Conservation (phyloP, 108 stramenopile species). For the Cyclostephanos invisitatus region DNA sequence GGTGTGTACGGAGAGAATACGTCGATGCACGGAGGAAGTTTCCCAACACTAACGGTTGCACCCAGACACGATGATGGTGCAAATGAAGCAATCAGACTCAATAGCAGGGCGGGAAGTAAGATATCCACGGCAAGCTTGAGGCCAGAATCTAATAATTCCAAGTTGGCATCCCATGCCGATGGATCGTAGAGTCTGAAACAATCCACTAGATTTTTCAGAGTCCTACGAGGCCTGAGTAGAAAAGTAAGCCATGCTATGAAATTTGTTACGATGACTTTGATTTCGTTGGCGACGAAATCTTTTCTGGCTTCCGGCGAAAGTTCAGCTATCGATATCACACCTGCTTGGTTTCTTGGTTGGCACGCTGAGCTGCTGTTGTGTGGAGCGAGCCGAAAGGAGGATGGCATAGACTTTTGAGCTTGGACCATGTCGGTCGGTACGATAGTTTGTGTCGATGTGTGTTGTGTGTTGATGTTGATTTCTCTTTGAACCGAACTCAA, state of each 20-base stretch:
- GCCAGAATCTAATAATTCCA: slow-evolving; percentile 16
- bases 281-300: background rate
- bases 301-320: background rate
- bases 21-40: background rate
- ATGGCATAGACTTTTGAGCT: too few relatives aligned
- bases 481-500: too few relatives aligned
- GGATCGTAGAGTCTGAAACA: slow-evolving; percentile 31
- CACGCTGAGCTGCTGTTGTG: too few relatives aligned
- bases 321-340: too few relatives aligned
- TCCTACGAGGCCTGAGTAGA: slow-evolving; percentile 12
- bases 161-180: slow-evolving; percentile 12
- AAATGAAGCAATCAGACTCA: slow-evolving; percentile 22
- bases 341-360: too few relatives aligned
- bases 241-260: slow-evolving; percentile 14
- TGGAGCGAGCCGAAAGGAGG: too few relatives aligned
- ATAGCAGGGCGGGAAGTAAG: slow-evolving; percentile 19
- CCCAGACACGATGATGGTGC: slow-evolving; percentile 11
- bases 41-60: background rate
- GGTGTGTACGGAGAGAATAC: slow-evolving; percentile 25
- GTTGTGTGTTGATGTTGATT: too few relatives aligned
- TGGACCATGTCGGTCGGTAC: too few relatives aligned
- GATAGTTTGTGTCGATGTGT: too few relatives aligned
- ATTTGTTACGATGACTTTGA: slow-evolving; percentile 1
- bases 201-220: slow-evolving; percentile 11
- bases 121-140: slow-evolving; percentile 19